Conservation (phyloP, 371 early-diverging fungal species). For the Mortierella sp. region DNA sequence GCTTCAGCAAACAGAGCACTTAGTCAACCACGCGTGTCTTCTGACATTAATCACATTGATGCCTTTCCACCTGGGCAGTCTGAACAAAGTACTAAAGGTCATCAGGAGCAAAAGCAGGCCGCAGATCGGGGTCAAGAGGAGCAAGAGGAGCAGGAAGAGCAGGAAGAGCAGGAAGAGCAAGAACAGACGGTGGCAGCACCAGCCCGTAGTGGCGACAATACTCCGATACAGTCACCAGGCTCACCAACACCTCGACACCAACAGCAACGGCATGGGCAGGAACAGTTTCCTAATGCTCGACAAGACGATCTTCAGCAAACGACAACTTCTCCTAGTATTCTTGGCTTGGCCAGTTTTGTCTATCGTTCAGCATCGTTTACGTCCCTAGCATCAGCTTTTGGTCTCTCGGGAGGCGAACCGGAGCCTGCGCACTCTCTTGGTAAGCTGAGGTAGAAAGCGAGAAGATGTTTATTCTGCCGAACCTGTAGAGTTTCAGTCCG, state of each 20-base stretch:
- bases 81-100: not conserved
- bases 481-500: constrained; percentile 23
- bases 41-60: constrained; percentile 46
- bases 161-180: constrained; percentile 41
- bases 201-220: constrained; percentile 13
- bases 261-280: constrained; percentile 8
- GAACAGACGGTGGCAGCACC: constrained; percentile 35
- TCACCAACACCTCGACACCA: constrained; percentile 21
- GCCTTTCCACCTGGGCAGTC: constrained; percentile 16
- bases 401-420: constrained; percentile 44
- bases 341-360: constrained; percentile 45
- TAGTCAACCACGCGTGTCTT: constrained; percentile 33
- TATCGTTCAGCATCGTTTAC: constrained; percentile 54
- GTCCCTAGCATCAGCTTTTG: constrained; percentile 51
- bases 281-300: not conserved
- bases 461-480: not conserved
- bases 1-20: constrained; percentile 17
- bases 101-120: constrained; percentile 20
- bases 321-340: constrained; percentile 35
- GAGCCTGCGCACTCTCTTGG: constrained; percentile 14
- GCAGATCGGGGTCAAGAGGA: constrained; percentile 21
- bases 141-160: constrained; percentile 32
- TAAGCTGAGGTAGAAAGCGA: not conserved
- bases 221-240: constrained; percentile 11
- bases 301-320: constrained; percentile 18